Conservation (phyloP, 768 basidiomycete genomes). For the Dacryopinax primogenitus region DNA sequence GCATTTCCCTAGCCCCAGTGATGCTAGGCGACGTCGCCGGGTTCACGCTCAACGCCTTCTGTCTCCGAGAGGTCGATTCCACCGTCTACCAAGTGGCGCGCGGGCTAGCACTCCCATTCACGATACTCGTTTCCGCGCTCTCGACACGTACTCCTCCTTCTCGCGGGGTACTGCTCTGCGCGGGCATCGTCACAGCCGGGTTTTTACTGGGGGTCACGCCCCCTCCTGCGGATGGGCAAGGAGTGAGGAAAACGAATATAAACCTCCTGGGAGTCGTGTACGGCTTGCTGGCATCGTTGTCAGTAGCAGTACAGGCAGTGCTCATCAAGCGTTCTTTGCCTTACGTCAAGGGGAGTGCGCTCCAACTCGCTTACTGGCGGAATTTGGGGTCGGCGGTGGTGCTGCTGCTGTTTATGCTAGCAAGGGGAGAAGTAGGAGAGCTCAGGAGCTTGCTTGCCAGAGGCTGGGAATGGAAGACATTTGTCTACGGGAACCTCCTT, state of each 20-base stretch:
- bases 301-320: not conserved
- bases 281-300: not conserved
- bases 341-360: not conserved
- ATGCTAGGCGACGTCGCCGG: conserved; percentile 53
- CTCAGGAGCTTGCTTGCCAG: not conserved
- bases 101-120: conserved; percentile 49
- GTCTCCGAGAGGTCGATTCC: conserved; percentile 42
- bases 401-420: not conserved
- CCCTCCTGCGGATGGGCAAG: not conserved
- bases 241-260: not conserved
- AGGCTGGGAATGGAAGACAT: conserved; percentile 12
- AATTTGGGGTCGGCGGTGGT: not conserved
- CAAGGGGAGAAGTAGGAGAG: not conserved
- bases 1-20: conserved; percentile 1
- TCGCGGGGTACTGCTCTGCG: conserved; percentile 34
- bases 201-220: conserved; percentile 9
- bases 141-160: conserved; percentile 45
- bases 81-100: not conserved
- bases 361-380: conserved; percentile 3
- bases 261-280: not conserved
- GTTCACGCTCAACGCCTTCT: conserved; percentile 66
- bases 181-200: not conserved
- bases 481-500: not conserved
- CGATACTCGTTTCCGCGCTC: conserved; percentile 57
- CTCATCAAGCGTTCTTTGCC: conserved; percentile 1